A percentile compares a stretch with the other conserved stretches of the same genome.
Evolutionary conservation across 73 alveolate genomes (phyloP).

Genomic region (Stentor coeruleus): DNA sequence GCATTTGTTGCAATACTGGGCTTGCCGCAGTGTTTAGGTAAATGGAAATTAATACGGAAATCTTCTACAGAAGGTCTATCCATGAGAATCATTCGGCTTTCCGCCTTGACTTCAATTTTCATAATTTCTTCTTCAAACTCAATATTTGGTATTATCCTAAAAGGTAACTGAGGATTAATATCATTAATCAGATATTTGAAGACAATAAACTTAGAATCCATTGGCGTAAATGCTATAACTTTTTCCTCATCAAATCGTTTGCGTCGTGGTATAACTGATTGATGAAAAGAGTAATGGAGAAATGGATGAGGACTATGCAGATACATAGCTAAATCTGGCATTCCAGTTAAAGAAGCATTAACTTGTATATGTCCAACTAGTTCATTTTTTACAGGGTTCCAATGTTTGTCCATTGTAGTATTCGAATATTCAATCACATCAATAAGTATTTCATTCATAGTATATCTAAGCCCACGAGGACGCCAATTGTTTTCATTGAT

Average conservation of each 20-base stretch:
- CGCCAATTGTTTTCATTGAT: neutral
- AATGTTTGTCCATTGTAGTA: slow-evolving; percentile 20
- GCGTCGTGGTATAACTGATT: neutral
- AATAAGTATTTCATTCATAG: slow-evolving; percentile 11
- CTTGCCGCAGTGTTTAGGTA: slow-evolving; percentile 10
- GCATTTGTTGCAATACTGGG: slow-evolving; percentile 1
- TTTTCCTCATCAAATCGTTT: slow-evolving; percentile 8
- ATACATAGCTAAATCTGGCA: slow-evolving; percentile 27
- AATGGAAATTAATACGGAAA: neutral
- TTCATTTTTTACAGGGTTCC: neutral
- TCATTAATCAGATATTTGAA: neutral
- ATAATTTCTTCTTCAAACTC: slow-evolving; percentile 3
- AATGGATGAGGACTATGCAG: slow-evolving; percentile 22
- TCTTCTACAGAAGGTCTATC: slow-evolving; percentile 2
- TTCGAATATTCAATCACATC: slow-evolving; percentile 25
- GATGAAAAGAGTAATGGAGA: slow-evolving; percentile 26
- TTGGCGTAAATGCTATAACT: slow-evolving; percentile 13
- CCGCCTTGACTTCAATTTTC: slow-evolving; percentile 13
- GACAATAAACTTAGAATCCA: slow-evolving; percentile 19
- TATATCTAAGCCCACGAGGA: neutral
- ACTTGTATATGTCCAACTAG: slow-evolving; percentile 24
- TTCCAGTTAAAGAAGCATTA: slow-evolving; percentile 11
- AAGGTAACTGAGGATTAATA: neutral
- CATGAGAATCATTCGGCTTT: slow-evolving; percentile 11
- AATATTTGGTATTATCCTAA: neutral